A percentile compares a stretch with the other conserved stretches of the same genome.
phyloP scores from a whole-genome alignment of 768 basidiomycete genomes.

The Agaricus subrufescens region DNA sequence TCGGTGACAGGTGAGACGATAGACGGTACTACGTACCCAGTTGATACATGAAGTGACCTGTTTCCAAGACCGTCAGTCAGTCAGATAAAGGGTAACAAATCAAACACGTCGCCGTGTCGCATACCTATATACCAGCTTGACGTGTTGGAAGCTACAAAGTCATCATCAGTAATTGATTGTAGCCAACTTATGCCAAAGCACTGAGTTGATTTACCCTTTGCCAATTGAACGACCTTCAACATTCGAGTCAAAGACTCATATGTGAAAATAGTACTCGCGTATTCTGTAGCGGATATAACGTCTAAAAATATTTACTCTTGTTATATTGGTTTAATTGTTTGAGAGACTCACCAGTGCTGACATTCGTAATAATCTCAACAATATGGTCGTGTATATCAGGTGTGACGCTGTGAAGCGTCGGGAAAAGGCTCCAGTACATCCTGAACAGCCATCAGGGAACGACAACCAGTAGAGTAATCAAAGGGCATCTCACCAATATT shows the following conservation, averaged over 20 bases:
- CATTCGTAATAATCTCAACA: neutral
- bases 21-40: neutral
- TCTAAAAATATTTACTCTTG: neutral
- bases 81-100: neutral
- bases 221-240: neutral
- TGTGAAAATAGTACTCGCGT: neutral
- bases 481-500: constrained; percentile 1
- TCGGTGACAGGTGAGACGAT: too few relatives aligned
- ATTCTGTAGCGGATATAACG: neutral
- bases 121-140: constrained; percentile 8
- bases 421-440: constrained; percentile 4
- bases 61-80: neutral
- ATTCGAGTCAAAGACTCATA: neutral
- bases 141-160: neutral
- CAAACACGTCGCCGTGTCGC: too few relatives aligned
- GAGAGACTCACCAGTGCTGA: constrained; percentile 4
- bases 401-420: neutral
- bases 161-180: too few relatives aligned
- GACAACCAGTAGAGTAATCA: neutral
- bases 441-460: neutral
- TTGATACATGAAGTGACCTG: constrained; percentile 1
- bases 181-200: neutral
- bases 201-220: neutral
- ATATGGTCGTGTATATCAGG: constrained; percentile 2
- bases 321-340: too few relatives aligned